phyloP scores from a whole-genome alignment of 2,329 filamentous ascomycete species.

The Lasiodiplodia gonubiensis region DNA sequence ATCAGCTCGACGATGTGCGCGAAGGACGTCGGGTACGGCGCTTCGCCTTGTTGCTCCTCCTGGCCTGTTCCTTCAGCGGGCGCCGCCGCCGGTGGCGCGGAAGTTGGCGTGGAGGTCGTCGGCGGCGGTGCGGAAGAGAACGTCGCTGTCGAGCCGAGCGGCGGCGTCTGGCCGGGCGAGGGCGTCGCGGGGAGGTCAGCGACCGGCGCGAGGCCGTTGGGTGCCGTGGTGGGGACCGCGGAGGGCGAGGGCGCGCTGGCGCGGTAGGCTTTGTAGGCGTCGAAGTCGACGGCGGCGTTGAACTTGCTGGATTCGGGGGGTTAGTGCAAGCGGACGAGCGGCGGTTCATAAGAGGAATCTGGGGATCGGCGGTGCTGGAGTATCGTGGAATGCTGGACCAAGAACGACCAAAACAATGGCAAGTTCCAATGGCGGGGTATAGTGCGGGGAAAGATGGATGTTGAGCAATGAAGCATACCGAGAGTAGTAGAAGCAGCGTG shows the following conservation, averaged over 20 bases:
- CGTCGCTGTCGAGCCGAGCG: conserved; percentile 30
- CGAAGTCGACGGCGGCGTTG: conserved; percentile 65
- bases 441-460: conserved; percentile 4
- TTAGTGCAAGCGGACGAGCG: conserved; percentile 25
- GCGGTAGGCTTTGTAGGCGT: conserved; percentile 71
- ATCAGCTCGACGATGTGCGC: conserved; percentile 86
- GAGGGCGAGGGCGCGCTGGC: conserved; percentile 2
- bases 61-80: neutral
- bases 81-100: neutral
- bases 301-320: conserved; percentile 45
- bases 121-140: conserved; percentile 28
- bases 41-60: conserved; percentile 40
- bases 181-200: conserved; percentile 19
- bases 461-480: conserved; percentile 40
- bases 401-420: neutral
- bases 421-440: conserved; percentile 17
- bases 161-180: conserved; percentile 17
- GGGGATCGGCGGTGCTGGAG: neutral
- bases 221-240: neutral
- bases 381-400: neutral
- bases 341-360: neutral
- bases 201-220: conserved; percentile 15
- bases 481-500: conserved; percentile 72
- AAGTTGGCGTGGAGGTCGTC: conserved; percentile 28
- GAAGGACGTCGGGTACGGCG: conserved; percentile 81